Evolutionary conservation across 208 protist genomes (phyloP).

Genomic region (Trypanosoma cruzi): DNA sequence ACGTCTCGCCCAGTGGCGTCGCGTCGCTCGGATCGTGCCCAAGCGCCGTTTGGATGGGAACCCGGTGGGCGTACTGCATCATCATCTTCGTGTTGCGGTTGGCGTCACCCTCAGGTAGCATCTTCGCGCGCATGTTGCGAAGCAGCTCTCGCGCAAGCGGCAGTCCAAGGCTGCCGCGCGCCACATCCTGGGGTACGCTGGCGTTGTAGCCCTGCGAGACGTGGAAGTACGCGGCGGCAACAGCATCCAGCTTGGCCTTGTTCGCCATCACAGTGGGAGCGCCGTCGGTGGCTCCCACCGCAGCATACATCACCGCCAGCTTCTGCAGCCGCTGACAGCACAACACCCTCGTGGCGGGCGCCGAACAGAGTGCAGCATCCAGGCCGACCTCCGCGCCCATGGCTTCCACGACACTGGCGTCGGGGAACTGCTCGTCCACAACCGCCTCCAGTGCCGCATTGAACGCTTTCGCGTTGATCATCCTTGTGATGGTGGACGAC

Average conservation of each 20-base stretch:
- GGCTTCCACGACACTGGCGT: slow-evolving; percentile 10
- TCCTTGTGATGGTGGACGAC: slow-evolving; percentile 10
- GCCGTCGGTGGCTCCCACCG: not conserved
- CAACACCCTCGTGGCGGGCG: not conserved
- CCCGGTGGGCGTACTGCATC: slow-evolving; percentile 23
- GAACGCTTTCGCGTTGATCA: no score
- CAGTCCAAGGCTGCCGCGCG: slow-evolving; percentile 26
- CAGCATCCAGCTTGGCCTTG: slow-evolving; percentile 14
- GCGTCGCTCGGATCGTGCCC: slow-evolving; percentile 5
- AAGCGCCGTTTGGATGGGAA: slow-evolving; percentile 12
- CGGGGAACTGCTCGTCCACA: slow-evolving; percentile 26
- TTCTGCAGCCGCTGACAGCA: slow-evolving; percentile 22
- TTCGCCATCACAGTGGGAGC: slow-evolving; percentile 21
- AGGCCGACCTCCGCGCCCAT: slow-evolving; percentile 28
- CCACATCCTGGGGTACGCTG: not conserved
- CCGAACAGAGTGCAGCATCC: slow-evolving; percentile 13
- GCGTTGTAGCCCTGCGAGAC: slow-evolving; percentile 11
- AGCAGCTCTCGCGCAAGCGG: slow-evolving; percentile 20
- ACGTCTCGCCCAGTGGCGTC: slow-evolving; percentile 17
- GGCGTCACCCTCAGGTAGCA: not conserved
- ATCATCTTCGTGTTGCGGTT: slow-evolving; percentile 3
- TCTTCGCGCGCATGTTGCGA: slow-evolving; percentile 22
- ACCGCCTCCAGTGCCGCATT: slow-evolving; percentile 7
- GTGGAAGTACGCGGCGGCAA: slow-evolving; percentile 23
- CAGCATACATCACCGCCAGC: slow-evolving; percentile 17